Evolutionary conservation across 768 basidiomycete genomes (phyloP).

Genomic region (Cyclocybe cylindracea): DNA sequence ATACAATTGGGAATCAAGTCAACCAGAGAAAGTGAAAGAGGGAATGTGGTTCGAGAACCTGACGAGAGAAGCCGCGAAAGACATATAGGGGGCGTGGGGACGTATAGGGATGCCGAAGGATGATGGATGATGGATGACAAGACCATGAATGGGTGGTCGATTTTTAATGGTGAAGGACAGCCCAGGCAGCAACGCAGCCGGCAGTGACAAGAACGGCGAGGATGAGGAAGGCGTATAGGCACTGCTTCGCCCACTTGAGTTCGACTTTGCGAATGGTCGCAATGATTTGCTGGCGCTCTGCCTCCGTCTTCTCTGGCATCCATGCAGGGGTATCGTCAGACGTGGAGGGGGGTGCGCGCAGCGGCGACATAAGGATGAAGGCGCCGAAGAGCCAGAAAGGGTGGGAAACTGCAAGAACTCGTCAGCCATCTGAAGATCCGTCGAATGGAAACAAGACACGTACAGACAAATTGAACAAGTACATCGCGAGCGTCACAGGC

Average conservation of each 20-base stretch:
- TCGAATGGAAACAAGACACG: slow-evolving; percentile 22
- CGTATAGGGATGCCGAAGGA: too few relatives aligned
- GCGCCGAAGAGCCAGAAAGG: slow-evolving; percentile 64
- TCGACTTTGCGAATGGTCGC: slow-evolving; percentile 48
- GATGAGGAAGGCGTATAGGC: slow-evolving; percentile 52
- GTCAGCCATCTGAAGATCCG: slow-evolving; percentile 1
- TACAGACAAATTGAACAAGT: slow-evolving; percentile 66
- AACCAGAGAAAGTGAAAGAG: too few relatives aligned
- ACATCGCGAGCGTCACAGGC: slow-evolving; percentile 56
- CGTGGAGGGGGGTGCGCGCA: slow-evolving; percentile 35
- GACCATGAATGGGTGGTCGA: too few relatives aligned
- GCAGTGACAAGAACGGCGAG: slow-evolving; percentile 39
- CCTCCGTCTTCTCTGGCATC: slow-evolving; percentile 57
- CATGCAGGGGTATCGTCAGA: slow-evolving; percentile 38
- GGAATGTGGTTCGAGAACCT: too few relatives aligned
- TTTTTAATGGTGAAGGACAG: slow-evolving; percentile 13
- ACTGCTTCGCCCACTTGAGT: slow-evolving; percentile 58
- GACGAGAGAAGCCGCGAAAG: too few relatives aligned
- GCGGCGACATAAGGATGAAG: slow-evolving; percentile 54
- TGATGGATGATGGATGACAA: too few relatives aligned
- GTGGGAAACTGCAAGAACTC: slow-evolving; percentile 49
- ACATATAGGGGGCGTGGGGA: too few relatives aligned
- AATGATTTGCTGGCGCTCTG: slow-evolving; percentile 48
- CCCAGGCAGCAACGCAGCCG: slow-evolving; percentile 35
- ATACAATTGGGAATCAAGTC: too few relatives aligned